These are phyloP conservation scores for Colletotrichum euphorbiae DNA, from an alignment of 2,329 filamentous ascomycete genomes.

Conservation along the genomic window DNA sequence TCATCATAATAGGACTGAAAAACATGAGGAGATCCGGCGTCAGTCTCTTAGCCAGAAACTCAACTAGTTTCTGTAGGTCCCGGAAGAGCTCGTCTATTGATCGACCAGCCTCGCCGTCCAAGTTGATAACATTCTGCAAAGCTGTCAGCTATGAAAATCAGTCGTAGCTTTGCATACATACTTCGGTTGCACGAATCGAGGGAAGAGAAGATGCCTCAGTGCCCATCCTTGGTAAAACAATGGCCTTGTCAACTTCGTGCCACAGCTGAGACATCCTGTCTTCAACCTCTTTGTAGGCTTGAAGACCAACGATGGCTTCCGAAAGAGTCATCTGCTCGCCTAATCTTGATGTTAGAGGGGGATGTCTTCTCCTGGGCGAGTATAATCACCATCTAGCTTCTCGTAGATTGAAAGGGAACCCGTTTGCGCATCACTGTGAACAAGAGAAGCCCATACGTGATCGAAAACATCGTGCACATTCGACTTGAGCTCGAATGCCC, in stretches of 20 bases:
- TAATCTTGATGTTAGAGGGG: constrained; percentile 45
- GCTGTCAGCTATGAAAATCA: constrained; percentile 34
- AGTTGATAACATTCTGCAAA: constrained; percentile 55
- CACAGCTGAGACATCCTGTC: constrained; percentile 70
- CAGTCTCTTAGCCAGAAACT: constrained; percentile 64
- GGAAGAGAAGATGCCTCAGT: constrained; percentile 50
- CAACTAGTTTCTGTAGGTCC: constrained; percentile 64
- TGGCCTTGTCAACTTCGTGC: constrained; percentile 70
- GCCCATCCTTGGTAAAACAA: constrained; percentile 71
- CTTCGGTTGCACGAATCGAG: constrained; percentile 50
- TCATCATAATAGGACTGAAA: constrained; percentile 78
- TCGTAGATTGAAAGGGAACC: constrained; percentile 68
- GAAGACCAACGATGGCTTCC: constrained; percentile 67
- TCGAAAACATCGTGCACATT: constrained; percentile 75
- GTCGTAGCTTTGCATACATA: constrained; percentile 16
- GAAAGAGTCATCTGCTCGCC: constrained; percentile 64
- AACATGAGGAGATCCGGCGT: constrained; percentile 67
- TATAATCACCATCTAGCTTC: constrained; percentile 59
- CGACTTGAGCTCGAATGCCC: constrained; percentile 74
- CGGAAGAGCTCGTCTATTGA: constrained; percentile 63
- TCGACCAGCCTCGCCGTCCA: constrained; percentile 56
- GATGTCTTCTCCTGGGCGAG: neutral
- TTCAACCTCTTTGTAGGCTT: constrained; percentile 71
- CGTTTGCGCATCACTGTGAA: constrained; percentile 70
- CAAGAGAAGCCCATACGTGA: constrained; percentile 76